Conservation (phyloP, 495 filamentous ascomycete species). For the Talaromyces borbonicus region DNA sequence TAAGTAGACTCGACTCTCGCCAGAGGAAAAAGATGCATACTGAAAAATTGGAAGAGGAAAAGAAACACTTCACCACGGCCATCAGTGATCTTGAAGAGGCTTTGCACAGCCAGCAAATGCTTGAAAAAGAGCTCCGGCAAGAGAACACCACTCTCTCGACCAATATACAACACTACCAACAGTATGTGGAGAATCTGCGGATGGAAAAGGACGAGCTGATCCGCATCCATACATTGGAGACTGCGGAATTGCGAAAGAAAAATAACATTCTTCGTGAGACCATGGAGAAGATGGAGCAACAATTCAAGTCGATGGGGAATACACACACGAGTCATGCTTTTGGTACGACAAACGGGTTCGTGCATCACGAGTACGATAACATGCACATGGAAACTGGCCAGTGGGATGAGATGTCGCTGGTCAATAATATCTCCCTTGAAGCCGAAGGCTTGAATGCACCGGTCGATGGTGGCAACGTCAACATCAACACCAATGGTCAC, state of each 20-base stretch:
- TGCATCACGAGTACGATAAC: constrained; percentile 75
- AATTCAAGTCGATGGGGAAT: constrained; percentile 37
- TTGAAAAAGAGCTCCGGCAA: constrained; percentile 50
- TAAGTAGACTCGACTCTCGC: constrained; percentile 74
- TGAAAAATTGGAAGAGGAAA: constrained; percentile 91
- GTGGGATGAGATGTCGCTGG: constrained; percentile 74
- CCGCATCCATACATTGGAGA: constrained; percentile 82
- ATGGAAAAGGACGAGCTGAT: constrained; percentile 90
- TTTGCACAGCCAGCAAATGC: constrained; percentile 44
- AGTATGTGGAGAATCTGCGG: constrained; percentile 66
- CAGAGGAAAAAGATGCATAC: constrained; percentile 99
- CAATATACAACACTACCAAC: constrained; percentile 60
- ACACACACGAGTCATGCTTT: constrained; percentile 45
- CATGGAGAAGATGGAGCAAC: constrained; percentile 67
- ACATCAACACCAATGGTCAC: not conserved
- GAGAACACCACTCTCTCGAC: constrained; percentile 57
- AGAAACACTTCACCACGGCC: constrained; percentile 72
- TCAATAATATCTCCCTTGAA: constrained; percentile 46
- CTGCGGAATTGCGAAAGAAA: constrained; percentile 90
- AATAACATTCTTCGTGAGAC: constrained; percentile 80
- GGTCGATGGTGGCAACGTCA: constrained; percentile 7
- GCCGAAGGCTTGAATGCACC: constrained; percentile 24
- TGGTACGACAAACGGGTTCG: constrained; percentile 59
- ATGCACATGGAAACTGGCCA: constrained; percentile 64
- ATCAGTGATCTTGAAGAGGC: constrained; percentile 76